These are phyloP conservation scores for Candida sakaeoensis DNA, from an alignment of 805 yeast genomes.

Conservation along the genomic window DNA sequence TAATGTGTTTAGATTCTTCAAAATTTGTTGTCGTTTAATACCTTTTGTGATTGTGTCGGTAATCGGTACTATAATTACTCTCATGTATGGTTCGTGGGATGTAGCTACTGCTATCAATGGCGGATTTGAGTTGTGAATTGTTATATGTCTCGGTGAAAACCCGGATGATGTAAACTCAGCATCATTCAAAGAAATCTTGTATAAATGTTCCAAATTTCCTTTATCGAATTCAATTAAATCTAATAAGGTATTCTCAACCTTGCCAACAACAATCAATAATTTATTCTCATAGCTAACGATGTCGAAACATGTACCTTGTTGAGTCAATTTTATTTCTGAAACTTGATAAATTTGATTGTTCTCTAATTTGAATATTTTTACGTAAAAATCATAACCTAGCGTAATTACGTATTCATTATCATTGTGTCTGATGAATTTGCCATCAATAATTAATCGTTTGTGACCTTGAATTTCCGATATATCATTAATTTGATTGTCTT, in stretches of 20 bases:
- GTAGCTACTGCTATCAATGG: constrained; percentile 60
- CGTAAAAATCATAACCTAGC: constrained; percentile 55
- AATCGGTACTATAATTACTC: constrained; percentile 54
- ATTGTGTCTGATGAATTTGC: constrained; percentile 20
- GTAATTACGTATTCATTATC: constrained; percentile 42
- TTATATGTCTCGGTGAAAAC: constrained; percentile 54
- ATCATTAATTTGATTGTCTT: constrained; percentile 7
- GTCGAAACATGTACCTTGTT: constrained; percentile 53
- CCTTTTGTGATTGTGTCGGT: constrained; percentile 5
- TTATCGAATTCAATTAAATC: constrained; percentile 35
- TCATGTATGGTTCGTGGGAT: constrained; percentile 73
- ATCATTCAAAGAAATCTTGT: constrained; percentile 61
- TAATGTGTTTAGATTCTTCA: constrained; percentile 37
- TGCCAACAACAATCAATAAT: constrained; percentile 51
- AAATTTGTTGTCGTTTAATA: constrained; percentile 24
- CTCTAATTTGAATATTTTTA: constrained; percentile 34
- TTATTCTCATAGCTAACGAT: constrained; percentile 19
- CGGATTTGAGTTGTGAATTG: constrained; percentile 15
- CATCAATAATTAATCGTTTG: constrained; percentile 34
- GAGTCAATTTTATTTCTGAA: constrained; percentile 32
- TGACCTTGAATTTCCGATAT: constrained; percentile 27
- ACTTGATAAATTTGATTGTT: constrained; percentile 12
- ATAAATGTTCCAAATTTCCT: constrained; percentile 17
- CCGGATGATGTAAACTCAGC: constrained; percentile 66
- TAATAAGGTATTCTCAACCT: constrained; percentile 57